Conservation (phyloP, 2,329 filamentous ascomycete genomes). For the Calonectria pauciramosa region DNA sequence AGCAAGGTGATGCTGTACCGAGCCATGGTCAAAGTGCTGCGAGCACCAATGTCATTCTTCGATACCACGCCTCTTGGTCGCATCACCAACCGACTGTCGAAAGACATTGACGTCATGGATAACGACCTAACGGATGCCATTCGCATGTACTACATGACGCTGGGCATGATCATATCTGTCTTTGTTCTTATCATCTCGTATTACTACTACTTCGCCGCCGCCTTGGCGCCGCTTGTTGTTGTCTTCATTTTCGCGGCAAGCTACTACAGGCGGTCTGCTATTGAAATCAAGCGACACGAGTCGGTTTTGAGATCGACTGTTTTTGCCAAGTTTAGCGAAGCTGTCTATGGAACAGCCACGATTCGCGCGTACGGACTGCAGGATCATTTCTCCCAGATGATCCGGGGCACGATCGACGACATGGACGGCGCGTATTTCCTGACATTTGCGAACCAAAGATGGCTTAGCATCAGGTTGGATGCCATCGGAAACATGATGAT, state of each 20-base stretch:
- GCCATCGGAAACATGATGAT: slow-evolving; percentile 86
- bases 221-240: slow-evolving; percentile 74
- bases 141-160: slow-evolving; percentile 90
- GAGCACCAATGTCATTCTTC: slow-evolving; percentile 70
- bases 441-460: slow-evolving; percentile 95
- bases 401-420: slow-evolving; percentile 82
- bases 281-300: slow-evolving; percentile 95
- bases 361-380: slow-evolving; percentile 92
- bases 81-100: slow-evolving; percentile 94
- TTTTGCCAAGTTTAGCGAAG: slow-evolving; percentile 92
- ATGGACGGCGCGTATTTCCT: slow-evolving; percentile 97
- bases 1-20: slow-evolving; percentile 8
- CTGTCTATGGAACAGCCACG: slow-evolving; percentile 83
- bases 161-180: slow-evolving; percentile 84
- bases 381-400: slow-evolving; percentile 77
- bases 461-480: slow-evolving; percentile 89
- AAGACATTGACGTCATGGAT: slow-evolving; percentile 91
- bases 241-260: slow-evolving; percentile 85
- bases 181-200: slow-evolving; percentile 93
- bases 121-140: slow-evolving; percentile 90
- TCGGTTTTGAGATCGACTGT: slow-evolving; percentile 87
- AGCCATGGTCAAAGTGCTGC: background rate
- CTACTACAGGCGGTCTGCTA: slow-evolving; percentile 91
- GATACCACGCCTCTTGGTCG: slow-evolving; percentile 91
- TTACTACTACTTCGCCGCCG: slow-evolving; percentile 86